A percentile compares a stretch with the other conserved stretches of the same genome.
phyloP scores from a whole-genome alignment of 306 rosid species.

The Arachis stenosperma region DNA sequence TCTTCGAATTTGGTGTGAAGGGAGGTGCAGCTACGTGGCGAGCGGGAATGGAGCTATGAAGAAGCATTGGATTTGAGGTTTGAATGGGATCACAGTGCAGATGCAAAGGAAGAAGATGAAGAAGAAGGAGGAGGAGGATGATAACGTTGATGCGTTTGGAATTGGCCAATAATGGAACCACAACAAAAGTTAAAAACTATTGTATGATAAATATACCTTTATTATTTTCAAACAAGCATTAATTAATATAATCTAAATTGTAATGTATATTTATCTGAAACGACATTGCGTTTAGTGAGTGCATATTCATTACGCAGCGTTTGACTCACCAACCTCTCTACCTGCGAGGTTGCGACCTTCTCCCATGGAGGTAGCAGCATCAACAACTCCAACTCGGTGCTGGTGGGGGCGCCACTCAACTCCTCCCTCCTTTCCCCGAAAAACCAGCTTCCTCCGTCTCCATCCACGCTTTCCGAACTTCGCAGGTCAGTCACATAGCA shows the following conservation, averaged over 20 bases:
- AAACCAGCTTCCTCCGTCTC: constrained; percentile 16
- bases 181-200: too few relatives aligned
- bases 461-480: constrained; percentile 4
- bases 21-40: constrained; percentile 41
- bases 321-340: not conserved
- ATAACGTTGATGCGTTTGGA: not conserved
- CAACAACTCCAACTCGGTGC: not conserved
- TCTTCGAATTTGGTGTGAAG: not conserved
- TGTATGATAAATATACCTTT: too few relatives aligned
- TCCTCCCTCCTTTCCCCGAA: constrained; percentile 39
- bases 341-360: not conserved
- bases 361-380: constrained; percentile 30
- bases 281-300: not conserved
- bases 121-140: not conserved
- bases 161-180: not conserved
- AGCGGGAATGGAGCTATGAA: constrained; percentile 29
- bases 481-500: constrained; percentile 33
- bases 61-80: constrained; percentile 25
- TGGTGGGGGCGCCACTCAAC: constrained; percentile 24
- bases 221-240: too few relatives aligned
- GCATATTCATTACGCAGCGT: not conserved
- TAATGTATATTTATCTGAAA: not conserved
- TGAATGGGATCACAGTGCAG: constrained; percentile 9
- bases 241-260: too few relatives aligned
- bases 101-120: not conserved